These are phyloP conservation scores for Cladosporium sp. DNA, from an alignment of 2,329 filamentous ascomycete species.

Conservation along the genomic window DNA sequence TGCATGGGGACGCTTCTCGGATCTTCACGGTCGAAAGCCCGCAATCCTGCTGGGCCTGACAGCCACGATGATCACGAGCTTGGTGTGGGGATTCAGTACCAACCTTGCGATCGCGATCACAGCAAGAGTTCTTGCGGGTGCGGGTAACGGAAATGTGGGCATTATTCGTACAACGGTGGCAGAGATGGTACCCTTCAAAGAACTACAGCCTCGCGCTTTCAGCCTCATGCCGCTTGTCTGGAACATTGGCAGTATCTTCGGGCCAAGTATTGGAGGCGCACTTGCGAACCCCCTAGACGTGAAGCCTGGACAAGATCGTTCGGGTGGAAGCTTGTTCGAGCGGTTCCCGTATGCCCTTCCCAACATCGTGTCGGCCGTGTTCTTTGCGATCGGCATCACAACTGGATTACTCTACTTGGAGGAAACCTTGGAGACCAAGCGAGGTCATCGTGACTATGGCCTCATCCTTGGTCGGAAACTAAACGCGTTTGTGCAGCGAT, in stretches of 20 bases:
- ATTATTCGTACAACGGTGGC: slow-evolving; percentile 84
- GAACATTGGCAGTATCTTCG: slow-evolving; percentile 84
- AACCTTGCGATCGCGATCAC: slow-evolving; percentile 77
- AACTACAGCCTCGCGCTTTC: slow-evolving; percentile 85
- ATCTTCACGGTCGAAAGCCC: slow-evolving; percentile 78
- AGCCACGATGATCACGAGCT: slow-evolving; percentile 76
- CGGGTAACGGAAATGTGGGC: slow-evolving; percentile 79
- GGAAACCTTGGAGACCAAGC: slow-evolving; percentile 78
- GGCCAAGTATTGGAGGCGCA: slow-evolving; percentile 82
- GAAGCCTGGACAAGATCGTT: slow-evolving; percentile 54
- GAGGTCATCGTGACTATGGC: slow-evolving; percentile 71
- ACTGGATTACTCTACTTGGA: slow-evolving; percentile 77
- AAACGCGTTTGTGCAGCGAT: slow-evolving; percentile 19
- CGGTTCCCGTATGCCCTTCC: slow-evolving; percentile 80
- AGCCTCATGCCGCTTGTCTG: slow-evolving; percentile 91
- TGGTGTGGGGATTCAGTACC: slow-evolving; percentile 82
- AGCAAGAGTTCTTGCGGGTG: slow-evolving; percentile 75
- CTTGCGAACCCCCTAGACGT: slow-evolving; percentile 78
- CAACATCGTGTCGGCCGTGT: slow-evolving; percentile 71
- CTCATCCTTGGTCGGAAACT: slow-evolving; percentile 70
- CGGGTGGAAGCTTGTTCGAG: slow-evolving; percentile 64
- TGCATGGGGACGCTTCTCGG: slow-evolving; percentile 81
- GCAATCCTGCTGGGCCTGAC: slow-evolving; percentile 72
- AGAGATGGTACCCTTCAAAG: slow-evolving; percentile 84
- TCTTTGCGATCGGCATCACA: slow-evolving; percentile 76